Evolutionary conservation across 2,329 filamentous ascomycete genomes (phyloP), one percentile per base, ranked within the genome.

Genomic region (Colletotrichum graminicola): DNA sequence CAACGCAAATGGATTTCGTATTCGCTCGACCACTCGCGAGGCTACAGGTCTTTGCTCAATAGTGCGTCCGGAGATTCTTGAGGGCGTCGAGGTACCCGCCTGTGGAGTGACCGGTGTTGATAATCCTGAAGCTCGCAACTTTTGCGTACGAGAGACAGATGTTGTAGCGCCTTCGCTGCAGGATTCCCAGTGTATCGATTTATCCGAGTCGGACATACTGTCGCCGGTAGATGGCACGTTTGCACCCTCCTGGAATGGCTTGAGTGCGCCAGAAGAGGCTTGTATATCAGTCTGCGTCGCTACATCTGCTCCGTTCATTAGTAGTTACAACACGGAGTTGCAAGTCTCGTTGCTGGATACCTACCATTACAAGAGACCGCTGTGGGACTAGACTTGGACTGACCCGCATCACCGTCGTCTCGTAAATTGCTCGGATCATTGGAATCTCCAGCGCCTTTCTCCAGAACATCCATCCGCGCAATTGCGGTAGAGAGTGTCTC

Each of bases 401-500:
- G 11, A 1, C 21, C 26, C 12, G 21, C 39, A 10, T 12, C 7
- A 7, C 18, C 45, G 3, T 26, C 21, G 32, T 39, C 59, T 34
- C 45, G 43, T 16, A 21, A 2, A 5, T 39, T 23, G 14, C 16
- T 45, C 32, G 36, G 12, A 59, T 60, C 29, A 7, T 18, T 26
- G 5, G 8, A 5, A 10, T 32, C 18, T 18, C 51, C 43, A 5
- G 23, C 23, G 21, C 16, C 39, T 12, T 36, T 45, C 12, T 57
- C 41, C 8, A 29, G 32, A 11, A 57, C 7, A 26, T 45, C 18
- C 7, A 62, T 71, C n/a, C 41, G 55, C 11, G 34, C 8, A 8
- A 62, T 34, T 32, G 67, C 51, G 21, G 67, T 51, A 2, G 21
- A 55, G 2, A 71, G 41, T 7, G 51, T 49, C 16, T 54, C 14